Percentiles rank a stretch among this genome's conserved stretches.
phyloP scores from a whole-genome alignment of 2,329 filamentous ascomycete genomes.

The Corinectria fuckeliana region DNA sequence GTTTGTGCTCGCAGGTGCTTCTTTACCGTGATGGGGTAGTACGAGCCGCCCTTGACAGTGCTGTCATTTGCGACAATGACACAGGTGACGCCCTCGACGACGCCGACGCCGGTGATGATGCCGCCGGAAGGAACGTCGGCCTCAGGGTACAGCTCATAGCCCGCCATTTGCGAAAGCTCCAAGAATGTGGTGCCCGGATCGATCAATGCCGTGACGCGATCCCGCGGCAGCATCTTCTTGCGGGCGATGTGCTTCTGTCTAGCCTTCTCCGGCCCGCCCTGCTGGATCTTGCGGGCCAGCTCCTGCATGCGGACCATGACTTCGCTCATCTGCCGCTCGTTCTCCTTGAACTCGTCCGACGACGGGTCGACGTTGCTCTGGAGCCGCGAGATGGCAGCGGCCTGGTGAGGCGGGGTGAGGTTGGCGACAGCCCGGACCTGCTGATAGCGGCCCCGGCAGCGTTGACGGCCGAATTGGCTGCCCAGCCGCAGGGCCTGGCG shows the following conservation, averaged over 20 bases:
- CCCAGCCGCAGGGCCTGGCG: conserved; percentile 52
- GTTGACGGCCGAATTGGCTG: conserved; percentile 45
- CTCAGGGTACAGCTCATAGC: conserved; percentile 82
- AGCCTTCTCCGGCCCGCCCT: conserved; percentile 82
- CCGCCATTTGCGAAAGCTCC: conserved; percentile 92
- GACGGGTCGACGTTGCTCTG: conserved; percentile 77
- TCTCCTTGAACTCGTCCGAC: conserved; percentile 81
- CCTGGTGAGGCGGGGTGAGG: conserved; percentile 82
- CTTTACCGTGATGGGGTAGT: conserved; percentile 96
- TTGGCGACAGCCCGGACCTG: conserved; percentile 64
- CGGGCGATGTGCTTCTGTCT: conserved; percentile 85
- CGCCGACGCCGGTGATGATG: conserved; percentile 91
- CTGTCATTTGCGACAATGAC: conserved; percentile 96
- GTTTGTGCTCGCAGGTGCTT: conserved; percentile 94
- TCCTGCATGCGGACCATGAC: conserved; percentile 71
- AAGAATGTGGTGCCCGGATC: conserved; percentile 91
- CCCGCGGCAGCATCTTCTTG: conserved; percentile 93
- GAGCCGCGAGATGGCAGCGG: conserved; percentile 80
- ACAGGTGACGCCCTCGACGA: conserved; percentile 88
- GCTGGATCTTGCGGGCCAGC: conserved; percentile 74
- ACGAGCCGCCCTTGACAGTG: conserved; percentile 96
- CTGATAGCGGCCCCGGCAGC: conserved; percentile 37
- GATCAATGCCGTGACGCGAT: conserved; percentile 84
- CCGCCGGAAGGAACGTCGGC: conserved; percentile 89
- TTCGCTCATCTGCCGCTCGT: conserved; percentile 77